Evolutionary conservation across 2,329 filamentous ascomycete genomes (phyloP).

Genomic region (Beauveria scarabaeidicola): DNA sequence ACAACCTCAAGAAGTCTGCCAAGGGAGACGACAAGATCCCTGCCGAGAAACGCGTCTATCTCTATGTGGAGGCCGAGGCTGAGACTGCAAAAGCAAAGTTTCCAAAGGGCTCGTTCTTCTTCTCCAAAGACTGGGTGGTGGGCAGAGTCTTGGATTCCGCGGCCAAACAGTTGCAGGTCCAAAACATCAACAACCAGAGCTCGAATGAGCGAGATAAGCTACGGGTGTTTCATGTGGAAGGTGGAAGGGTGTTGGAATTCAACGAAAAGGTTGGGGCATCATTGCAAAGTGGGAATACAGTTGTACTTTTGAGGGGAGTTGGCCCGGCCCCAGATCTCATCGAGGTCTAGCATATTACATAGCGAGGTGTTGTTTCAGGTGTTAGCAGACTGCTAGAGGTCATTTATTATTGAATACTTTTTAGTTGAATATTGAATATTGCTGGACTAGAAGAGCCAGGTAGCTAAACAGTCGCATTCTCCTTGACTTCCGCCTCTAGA

Average conservation of each 20-base stretch:
- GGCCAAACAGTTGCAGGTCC: conserved; percentile 66
- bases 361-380: background rate
- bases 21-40: conserved; percentile 83
- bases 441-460: background rate
- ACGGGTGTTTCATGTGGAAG: conserved; percentile 87
- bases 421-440: background rate
- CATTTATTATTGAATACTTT: background rate
- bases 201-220: conserved; percentile 70
- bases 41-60: conserved; percentile 76
- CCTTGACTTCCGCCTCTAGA: conserved; percentile 1
- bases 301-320: conserved; percentile 80
- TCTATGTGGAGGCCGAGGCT: conserved; percentile 84
- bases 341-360: conserved; percentile 31
- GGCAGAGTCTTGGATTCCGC: conserved; percentile 74
- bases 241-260: conserved; percentile 77
- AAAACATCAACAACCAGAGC: conserved; percentile 76
- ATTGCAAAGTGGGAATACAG: conserved; percentile 75
- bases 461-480: background rate
- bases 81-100: conserved; percentile 77
- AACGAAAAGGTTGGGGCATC: conserved; percentile 71
- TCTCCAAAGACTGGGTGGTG: conserved; percentile 79
- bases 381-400: background rate
- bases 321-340: conserved; percentile 71
- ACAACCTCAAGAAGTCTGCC: conserved; percentile 73
- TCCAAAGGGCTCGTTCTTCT: conserved; percentile 74